Base-by-base conservation (phyloP, 148 eudicot genomes). In the Rhododendron kiyosumense region DNA sequence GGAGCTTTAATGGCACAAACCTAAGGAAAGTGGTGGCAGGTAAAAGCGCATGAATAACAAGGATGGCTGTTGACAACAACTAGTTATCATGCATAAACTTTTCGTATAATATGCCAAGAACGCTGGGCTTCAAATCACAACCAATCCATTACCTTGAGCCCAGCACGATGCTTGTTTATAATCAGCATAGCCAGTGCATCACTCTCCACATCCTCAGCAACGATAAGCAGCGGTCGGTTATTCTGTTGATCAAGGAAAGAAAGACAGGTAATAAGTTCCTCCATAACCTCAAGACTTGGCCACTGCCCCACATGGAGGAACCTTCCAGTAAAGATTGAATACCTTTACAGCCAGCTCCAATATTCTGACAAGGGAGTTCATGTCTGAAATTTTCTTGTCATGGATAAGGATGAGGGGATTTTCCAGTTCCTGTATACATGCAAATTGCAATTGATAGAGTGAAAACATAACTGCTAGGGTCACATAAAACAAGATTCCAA, bases 1-100 rank as follows among this genome's bases (percentile, higher is more conserved):
- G 99, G 98, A 92, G 98, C 94, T 90, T 96, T 96, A 83, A 96
- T 91, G 84, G 99, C 99, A 96, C 99, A 96, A 30, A 96, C 96
- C 99, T 96, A 88, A 28, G 89, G 45, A 54, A 41, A 52, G 80
- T 20, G 26, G 82, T 41, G 30, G 63, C 1, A 71, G 61, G 28
- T 32, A 17, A 71, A 74, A 63, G 34, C 48, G 8, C 83, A 79
- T 61, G 36, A 45, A 41, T 20, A 67, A 67, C 30, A 54, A 85
- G 1, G 20, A 32, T 86, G 81, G 73, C 36, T 57, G 30, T 59
- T 75, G 43, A 71, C 32, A 67, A 78, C 17, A 78, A 78, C 24
- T 49, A 78, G 26, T 48, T 6, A 46, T 78, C 49, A 78, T 10
- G 15, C 48, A 10, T 45, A 63, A 14, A 45, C 18, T 49, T 30